Percentiles rank a stretch among this genome's conserved stretches.
These are phyloP conservation scores for Mesembryanthemum crystallinum DNA, from an alignment of 148 eudicot genomes.

Conservation along the genomic window DNA sequence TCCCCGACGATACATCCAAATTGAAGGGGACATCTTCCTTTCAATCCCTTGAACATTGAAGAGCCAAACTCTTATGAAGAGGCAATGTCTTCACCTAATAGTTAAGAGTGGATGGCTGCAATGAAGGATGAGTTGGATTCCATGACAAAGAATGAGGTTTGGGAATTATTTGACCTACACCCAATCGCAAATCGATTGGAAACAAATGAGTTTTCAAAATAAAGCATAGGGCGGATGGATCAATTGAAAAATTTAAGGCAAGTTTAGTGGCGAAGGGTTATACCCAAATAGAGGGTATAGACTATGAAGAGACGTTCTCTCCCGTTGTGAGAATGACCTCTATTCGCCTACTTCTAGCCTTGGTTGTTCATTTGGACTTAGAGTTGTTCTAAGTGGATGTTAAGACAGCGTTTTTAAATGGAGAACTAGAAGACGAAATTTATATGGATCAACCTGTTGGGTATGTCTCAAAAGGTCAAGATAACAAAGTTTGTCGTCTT, in stretches of 20 bases:
- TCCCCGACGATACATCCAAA: not conserved
- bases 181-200: not conserved
- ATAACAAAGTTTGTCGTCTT: not conserved
- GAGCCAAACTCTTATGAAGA: not conserved
- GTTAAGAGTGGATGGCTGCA: not conserved
- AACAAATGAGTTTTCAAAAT: not conserved
- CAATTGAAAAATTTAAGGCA: not conserved
- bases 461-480: not conserved
- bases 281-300: not conserved
- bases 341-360: not conserved
- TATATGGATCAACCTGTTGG: not conserved
- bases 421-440: not conserved
- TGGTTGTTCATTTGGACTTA: not conserved
- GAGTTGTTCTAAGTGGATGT: not conserved
- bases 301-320: not conserved
- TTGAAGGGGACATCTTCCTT: not conserved
- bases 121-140: not conserved
- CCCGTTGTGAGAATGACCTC: not conserved
- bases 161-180: not conserved
- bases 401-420: not conserved
- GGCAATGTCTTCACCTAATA: not conserved
- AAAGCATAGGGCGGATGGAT: not conserved
- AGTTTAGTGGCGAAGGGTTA: not conserved
- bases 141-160: not conserved
- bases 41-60: not conserved